phyloP scores from a whole-genome alignment of 176 grass and related monocot genomes.

The Chrysopogon serrulatus region DNA sequence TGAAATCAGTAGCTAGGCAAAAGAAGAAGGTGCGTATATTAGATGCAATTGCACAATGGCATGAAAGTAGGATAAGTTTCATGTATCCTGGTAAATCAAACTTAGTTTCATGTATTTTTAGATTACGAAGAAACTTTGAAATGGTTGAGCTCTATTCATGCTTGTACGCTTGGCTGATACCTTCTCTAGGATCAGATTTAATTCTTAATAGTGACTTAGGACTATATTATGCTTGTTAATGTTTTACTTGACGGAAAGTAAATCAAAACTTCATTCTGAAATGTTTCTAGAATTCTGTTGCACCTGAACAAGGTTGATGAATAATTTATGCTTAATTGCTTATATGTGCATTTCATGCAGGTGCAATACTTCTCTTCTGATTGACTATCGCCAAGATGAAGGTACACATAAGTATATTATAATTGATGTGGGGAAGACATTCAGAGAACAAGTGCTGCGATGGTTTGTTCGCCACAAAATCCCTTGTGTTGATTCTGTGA shows the following conservation, averaged over 20 bases:
- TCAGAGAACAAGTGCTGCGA: conserved; percentile 91
- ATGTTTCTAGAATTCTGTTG: not conserved
- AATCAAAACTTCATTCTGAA: not conserved
- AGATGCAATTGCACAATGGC: not conserved
- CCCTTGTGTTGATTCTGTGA: conserved; percentile 86
- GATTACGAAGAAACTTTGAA: not conserved
- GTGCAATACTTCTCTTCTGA: conserved; percentile 96
- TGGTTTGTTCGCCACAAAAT: conserved; percentile 96
- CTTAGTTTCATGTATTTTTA: not conserved
- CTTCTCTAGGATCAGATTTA: not conserved
- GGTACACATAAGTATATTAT: conserved; percentile 69
- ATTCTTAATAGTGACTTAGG: not conserved
- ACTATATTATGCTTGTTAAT: not conserved
- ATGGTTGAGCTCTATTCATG: not conserved
- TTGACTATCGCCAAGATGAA: conserved; percentile 83
- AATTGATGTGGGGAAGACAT: conserved; percentile 93
- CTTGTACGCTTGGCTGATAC: not conserved
- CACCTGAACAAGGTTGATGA: not conserved
- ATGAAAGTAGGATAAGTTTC: not conserved
- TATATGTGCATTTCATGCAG: conserved; percentile 33
- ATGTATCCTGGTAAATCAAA: not conserved
- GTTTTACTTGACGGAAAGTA: not conserved
- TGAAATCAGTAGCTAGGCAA: not conserved
- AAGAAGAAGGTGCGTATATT: not conserved
- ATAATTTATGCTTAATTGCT: not conserved